Conservation (phyloP, 768 basidiomycete species). For the Asterophora lycoperdoides region DNA sequence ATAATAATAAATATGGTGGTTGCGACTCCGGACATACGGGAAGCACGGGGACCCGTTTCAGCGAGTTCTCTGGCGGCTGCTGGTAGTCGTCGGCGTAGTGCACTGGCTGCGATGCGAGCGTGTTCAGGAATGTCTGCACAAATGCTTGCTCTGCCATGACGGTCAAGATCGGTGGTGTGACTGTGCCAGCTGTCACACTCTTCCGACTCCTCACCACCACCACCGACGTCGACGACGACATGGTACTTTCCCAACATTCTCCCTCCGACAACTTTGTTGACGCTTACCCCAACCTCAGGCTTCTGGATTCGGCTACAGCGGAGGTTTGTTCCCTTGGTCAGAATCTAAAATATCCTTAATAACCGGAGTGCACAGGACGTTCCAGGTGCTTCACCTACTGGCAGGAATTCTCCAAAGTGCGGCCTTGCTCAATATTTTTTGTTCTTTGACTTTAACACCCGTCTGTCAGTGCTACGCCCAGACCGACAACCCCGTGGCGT, state of each 20-base stretch:
- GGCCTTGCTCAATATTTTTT: not conserved
- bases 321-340: conserved; percentile 31
- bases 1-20: too few relatives aligned
- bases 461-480: conserved; percentile 72
- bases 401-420: conserved; percentile 83
- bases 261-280: not conserved
- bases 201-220: conserved; percentile 11
- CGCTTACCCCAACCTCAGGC: conserved; percentile 14
- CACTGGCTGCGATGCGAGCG: conserved; percentile 63
- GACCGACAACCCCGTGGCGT: conserved; percentile 71
- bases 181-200: conserved; percentile 5
- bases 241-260: conserved; percentile 31
- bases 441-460: not conserved
- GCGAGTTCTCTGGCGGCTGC: conserved; percentile 58
- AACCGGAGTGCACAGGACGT: too few relatives aligned
- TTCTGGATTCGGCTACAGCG: conserved; percentile 45
- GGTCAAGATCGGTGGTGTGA: not conserved
- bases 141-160: conserved; percentile 53
- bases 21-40: conserved; percentile 43
- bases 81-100: conserved; percentile 73
- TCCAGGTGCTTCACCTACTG: conserved; percentile 88
- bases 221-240: conserved; percentile 16
- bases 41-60: conserved; percentile 67
- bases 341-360: too few relatives aligned
- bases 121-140: conserved; percentile 60